phyloP scores from a whole-genome alignment of 2,329 filamentous ascomycete genomes.

The Aspergillus persii region DNA sequence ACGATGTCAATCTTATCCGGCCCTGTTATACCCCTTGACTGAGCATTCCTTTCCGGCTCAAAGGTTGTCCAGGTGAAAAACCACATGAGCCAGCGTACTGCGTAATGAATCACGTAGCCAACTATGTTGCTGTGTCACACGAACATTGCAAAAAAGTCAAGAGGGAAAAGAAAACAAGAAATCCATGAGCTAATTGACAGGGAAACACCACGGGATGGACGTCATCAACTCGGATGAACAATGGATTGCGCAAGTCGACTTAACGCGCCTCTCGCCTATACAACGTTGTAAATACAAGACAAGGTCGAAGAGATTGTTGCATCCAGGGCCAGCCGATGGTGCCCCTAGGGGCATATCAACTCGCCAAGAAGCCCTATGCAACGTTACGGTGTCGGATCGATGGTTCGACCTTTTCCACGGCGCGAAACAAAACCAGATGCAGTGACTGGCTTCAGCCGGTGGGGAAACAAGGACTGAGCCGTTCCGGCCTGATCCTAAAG shows the following conservation, averaged over 20 bases:
- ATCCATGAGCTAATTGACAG: neutral
- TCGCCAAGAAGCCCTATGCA: neutral
- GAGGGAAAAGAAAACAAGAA: too few relatives aligned
- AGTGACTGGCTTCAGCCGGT: neutral
- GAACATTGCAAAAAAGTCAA: too few relatives aligned
- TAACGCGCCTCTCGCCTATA: neutral
- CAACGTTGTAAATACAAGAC: neutral
- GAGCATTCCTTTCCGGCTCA: neutral
- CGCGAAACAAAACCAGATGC: neutral
- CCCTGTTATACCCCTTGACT: neutral
- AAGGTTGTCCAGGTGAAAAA: neutral
- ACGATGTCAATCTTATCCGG: neutral
- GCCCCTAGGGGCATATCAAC: neutral
- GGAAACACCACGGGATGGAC: neutral
- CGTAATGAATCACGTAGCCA: too few relatives aligned
- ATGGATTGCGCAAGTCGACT: neutral
- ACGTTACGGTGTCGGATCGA: slow-evolving; percentile 2
- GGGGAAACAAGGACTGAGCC: neutral
- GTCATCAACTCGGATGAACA: neutral
- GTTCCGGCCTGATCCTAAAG: neutral
- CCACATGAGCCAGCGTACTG: neutral
- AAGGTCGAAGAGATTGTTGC: neutral
- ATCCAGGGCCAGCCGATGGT: neutral
- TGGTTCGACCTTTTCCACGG: neutral
- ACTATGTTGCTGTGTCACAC: too few relatives aligned